Evolutionary conservation across 2,329 filamentous ascomycete species (phyloP), one percentile per base, ranked within the genome.

Genomic region (Alternaria ethzedia): DNA sequence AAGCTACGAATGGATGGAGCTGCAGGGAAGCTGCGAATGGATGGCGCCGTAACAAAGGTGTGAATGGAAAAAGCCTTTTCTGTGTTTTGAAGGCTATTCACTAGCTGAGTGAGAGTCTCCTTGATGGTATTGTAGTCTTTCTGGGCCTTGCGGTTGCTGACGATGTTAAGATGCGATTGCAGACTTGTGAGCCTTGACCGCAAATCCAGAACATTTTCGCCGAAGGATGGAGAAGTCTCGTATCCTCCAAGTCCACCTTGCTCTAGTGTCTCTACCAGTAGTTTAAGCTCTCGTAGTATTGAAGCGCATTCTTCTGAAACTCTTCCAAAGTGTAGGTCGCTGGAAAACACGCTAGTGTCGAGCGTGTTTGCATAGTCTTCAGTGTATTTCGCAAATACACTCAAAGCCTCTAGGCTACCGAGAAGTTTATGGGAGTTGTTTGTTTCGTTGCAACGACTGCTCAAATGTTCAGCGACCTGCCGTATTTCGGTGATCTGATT

Each of bases 191-290:
- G 32, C 15, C 32, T 36, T 4, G 32, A 36, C 13, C 32, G 6
- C 13, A 36, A 8, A 36, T 36, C 30, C 12, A 36, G 2, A 15
- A 36, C 13, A 36, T 15, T 15, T 4, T 32, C 30, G 6, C 12
- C 12, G 1, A 32, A 15, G 1, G 30, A 32, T 15, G 30, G 12
- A 12, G 12, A 15, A 32, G 2, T 6, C 30, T 7, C 30, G 30
- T 36, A 15, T 15, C 6, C 5, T 2, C 30, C 6, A 15, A 15
- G 6, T 36, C 15, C 30, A 15, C 13, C 30, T 8, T n/a, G 32
- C 7, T 5, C 32, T 8, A 36, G 4, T 0, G 15, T 2, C 4
- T 15, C 4, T 9, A 2, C 32, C 4, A 36, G 15, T 5, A 4
- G 13, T 36, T 36, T 36, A 7, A 36, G 32, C 7, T 36, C 32